Base-by-base conservation (phyloP, 148 eudicot genomes). In the Simmondsia chinensis region DNA sequence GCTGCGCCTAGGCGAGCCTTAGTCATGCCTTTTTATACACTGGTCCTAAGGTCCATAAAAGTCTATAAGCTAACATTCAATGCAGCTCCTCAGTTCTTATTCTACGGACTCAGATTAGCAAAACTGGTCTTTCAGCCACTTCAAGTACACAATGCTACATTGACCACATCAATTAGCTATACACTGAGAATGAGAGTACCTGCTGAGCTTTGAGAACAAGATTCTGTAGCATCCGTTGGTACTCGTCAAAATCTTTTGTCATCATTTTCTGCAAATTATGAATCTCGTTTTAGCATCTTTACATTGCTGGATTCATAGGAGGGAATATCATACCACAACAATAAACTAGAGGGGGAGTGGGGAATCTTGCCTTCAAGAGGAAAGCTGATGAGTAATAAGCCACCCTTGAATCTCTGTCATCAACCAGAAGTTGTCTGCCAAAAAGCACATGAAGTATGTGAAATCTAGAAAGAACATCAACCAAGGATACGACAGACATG, bases 351-450 rank as follows among this genome's bases (percentile, higher is more conserved):
- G 31, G 4, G 43, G n/a, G 50, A 65, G 16, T 13, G 25, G 20
- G 13, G 10, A 26, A 23, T 43, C 72, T 74, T 70, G 75, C 96
- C 89, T 88, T 88, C 63, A 91, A 65, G 48, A 91, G 94, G 56
- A 91, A 91, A 31, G 89, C 93, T 32, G 99, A 91, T 47, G 99
- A 76, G 63, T 79, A 82, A 68, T 82, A 91, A 25, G 99, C 99
- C 77, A 91, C 99, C 68, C 99, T 82, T 20, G 99, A 78, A 60
- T 91, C 99, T 28, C 83, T 91, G 75, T 91, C 99, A 68, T 86
- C n/a, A n/a, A n/a, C 99, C 61, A 91, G 63, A 49, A 86, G 83
- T 55, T 68, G 82, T 69, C 99, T 88, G 75, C 53, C 51, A 65
- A 52, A 70, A 13, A 54, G 30, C 14, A n/a, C n/a, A n/a, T n/a